Evolutionary conservation across 1,284 basidiomycete genomes (phyloP).

Genomic region (Erythrobasidium hasegawianum): DNA sequence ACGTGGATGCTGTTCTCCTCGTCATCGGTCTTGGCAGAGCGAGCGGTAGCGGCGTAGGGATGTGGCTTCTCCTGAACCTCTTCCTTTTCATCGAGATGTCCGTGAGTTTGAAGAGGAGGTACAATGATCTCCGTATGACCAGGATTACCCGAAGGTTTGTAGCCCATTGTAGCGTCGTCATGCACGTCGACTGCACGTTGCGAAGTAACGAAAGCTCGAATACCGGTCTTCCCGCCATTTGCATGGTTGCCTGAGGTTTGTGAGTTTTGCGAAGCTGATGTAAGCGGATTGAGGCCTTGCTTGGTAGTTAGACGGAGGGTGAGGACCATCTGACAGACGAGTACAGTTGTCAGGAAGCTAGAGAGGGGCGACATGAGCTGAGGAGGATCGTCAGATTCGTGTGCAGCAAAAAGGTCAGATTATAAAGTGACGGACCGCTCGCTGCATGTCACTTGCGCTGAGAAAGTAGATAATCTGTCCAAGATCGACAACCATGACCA

Average conservation of each 20-base stretch:
- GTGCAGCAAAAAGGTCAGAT: neutral
- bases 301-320: conserved; percentile 15
- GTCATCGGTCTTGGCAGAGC: no score
- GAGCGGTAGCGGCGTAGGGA: no score
- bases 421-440: neutral
- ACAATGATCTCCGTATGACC: neutral
- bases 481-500: conserved; percentile 18
- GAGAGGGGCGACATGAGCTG: conserved; percentile 19
- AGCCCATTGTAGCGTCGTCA: neutral
- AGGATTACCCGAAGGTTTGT: neutral
- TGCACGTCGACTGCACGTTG: conserved; percentile 23
- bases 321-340: conserved; percentile 25
- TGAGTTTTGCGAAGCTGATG: neutral
- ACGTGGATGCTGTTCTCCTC: no score
- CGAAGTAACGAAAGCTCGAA: conserved; percentile 24
- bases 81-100: no score
- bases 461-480: conserved; percentile 17
- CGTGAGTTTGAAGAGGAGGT: neutral
- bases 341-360: conserved; percentile 16
- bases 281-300: neutral
- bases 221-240: conserved; percentile 3
- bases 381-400: neutral
- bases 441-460: conserved; percentile 9
- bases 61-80: no score
- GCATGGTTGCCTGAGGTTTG: neutral